Evolutionary conservation across 257 asterid genomes (phyloP).

Genomic region (Oldenlandia corymbosa): DNA sequence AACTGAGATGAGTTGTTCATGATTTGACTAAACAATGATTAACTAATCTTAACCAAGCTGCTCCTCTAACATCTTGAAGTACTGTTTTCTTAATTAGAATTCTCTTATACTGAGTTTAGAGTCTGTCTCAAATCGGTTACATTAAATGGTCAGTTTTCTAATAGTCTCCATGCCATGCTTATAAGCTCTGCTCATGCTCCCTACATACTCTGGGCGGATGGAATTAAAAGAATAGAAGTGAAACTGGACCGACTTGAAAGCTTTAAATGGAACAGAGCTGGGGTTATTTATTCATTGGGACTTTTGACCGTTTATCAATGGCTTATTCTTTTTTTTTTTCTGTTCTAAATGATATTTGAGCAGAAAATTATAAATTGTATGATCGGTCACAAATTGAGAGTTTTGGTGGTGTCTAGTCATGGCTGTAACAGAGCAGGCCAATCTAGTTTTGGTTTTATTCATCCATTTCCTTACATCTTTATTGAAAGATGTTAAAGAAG

Average conservation of each 20-base stretch:
- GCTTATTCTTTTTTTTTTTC: slow-evolving; percentile 8
- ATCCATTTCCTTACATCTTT: slow-evolving; percentile 26
- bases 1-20: background rate
- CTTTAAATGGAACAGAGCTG: slow-evolving; percentile 16
- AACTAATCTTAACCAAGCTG: background rate
- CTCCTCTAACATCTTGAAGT: background rate
- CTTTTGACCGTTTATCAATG: slow-evolving; percentile 24
- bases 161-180: background rate
- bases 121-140: no score
- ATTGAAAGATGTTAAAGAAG: slow-evolving; percentile 34
- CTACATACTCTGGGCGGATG: slow-evolving; percentile 24
- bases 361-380: background rate
- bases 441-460: slow-evolving; percentile 14
- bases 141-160: background rate
- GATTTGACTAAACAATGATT: background rate
- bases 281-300: slow-evolving; percentile 17
- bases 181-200: slow-evolving; percentile 14
- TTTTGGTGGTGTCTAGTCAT: slow-evolving; percentile 28
- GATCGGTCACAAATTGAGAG: slow-evolving; percentile 10
- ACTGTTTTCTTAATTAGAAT: background rate
- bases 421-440: slow-evolving; percentile 20
- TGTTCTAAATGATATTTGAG: slow-evolving; percentile 1
- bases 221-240: slow-evolving; percentile 25
- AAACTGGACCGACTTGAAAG: slow-evolving; percentile 13
- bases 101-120: background rate